Evolutionary conservation across 805 yeast species (phyloP), one percentile per base, ranked within the genome.

Genomic region (Schwanniomyces occidentalis): DNA sequence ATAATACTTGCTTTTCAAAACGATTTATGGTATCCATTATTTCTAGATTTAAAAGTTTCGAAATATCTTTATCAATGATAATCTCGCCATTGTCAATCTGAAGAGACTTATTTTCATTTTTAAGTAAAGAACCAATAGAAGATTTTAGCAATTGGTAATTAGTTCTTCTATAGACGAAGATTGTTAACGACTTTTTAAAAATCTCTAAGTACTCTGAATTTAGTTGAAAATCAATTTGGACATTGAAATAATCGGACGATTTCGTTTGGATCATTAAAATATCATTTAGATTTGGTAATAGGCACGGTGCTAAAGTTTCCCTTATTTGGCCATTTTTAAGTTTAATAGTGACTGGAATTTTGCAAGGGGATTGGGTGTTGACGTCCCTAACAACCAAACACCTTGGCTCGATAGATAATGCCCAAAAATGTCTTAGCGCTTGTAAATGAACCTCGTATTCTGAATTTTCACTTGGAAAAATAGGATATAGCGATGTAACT

Each of bases 381-480:
- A 83, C 79, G 52, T 89, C 88, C 37, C 93, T 70, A 1, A 83
- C 72, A 4, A 85, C 74, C n/a, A 93, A 61, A 54, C 96, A 88
- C 38, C 96, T 65, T 2, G 83, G 83, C 45, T 82, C 89, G 4
- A 84, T 82, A 0, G 95, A 76, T 41, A 93, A 61, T 1, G 89
- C 83, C 97, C 98, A 93, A 44, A 93, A 82, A 56, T 89, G 95
- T 26, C 95, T 70, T 23, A 89, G 62, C 2, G 95, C 96, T 55
- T 88, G 95, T 34, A 91, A 56, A 52, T 85, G 88, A 14, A 83
- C 77, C 33, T 76, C 78, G 27, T 69, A 65, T 12, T 61, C 71
- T 17, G 57, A 60, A 16, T 53, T 58, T 18, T 56, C 61, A 27
- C 56, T 59, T 1, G 88, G 83, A 41, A 79, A 81, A 2, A 81